A percentile compares a stretch with the other conserved stretches of the same genome.
These are phyloP conservation scores for Paecilomyces dactylethromorphus DNA, from an alignment of 2,329 filamentous ascomycete genomes.

Conservation along the genomic window DNA sequence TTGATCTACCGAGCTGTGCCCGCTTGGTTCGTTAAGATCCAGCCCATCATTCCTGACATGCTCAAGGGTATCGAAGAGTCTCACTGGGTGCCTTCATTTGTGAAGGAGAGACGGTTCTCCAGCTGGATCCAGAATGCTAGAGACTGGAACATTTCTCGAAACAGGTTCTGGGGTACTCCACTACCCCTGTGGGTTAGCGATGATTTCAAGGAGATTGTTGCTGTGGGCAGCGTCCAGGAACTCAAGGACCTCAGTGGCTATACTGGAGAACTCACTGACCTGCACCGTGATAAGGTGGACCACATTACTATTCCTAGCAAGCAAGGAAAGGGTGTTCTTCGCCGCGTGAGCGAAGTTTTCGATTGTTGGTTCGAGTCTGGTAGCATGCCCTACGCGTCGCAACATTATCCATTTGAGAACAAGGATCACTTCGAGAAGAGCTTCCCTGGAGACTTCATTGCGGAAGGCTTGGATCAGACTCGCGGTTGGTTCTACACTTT, in stretches of 20 bases:
- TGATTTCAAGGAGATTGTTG: slow-evolving; percentile 78
- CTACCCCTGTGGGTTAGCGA: slow-evolving; percentile 89
- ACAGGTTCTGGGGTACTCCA: slow-evolving; percentile 92
- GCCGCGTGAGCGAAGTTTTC: slow-evolving; percentile 80
- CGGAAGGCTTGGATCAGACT: slow-evolving; percentile 88
- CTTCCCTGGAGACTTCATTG: slow-evolving; percentile 91
- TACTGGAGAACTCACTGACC: slow-evolving; percentile 71
- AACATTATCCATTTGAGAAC: slow-evolving; percentile 90
- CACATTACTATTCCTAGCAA: slow-evolving; percentile 90
- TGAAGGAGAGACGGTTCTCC: slow-evolving; percentile 85
- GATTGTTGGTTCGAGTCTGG: slow-evolving; percentile 98
- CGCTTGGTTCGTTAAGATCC: slow-evolving; percentile 90
- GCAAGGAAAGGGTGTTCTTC: slow-evolving; percentile 75
- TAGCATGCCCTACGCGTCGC: slow-evolving; percentile 87
- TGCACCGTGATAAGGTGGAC: slow-evolving; percentile 90
- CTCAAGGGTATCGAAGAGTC: slow-evolving; percentile 82
- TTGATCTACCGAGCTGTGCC: slow-evolving; percentile 88
- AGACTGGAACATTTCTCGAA: slow-evolving; percentile 93
- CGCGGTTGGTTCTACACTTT: slow-evolving; percentile 96
- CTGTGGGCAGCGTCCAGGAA: slow-evolving; percentile 77
- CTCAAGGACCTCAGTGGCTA: slow-evolving; percentile 82
- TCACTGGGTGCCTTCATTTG: slow-evolving; percentile 84
- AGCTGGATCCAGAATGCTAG: slow-evolving; percentile 88
- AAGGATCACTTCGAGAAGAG: slow-evolving; percentile 70
- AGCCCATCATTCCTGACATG: slow-evolving; percentile 77